Evolutionary conservation across 768 basidiomycete genomes (phyloP), one percentile per base, ranked within the genome.

Genomic region (Kockovaella imperatae): DNA sequence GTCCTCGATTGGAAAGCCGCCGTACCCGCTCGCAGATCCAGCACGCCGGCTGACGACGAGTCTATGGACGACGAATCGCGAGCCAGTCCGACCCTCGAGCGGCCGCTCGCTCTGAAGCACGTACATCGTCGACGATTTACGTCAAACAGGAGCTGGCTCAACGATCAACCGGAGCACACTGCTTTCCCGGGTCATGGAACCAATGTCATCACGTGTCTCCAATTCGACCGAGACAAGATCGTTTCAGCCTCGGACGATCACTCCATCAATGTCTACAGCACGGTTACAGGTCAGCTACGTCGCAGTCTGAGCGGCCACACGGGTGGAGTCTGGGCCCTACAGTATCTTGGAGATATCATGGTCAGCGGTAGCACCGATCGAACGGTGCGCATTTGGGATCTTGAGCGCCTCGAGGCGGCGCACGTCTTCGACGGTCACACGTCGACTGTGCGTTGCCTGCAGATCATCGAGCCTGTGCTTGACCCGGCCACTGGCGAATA

Each of bases 191-290:
- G 90, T 10, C 86, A 90, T 59, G 87, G 88, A 0, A 69, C 67
- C 13, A 66, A 71, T 52, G 93, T 96, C 53, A 89, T 99, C 67
- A 99, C 93, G 34, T 95, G 90, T 69, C 80, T 96, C 38, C 80
- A 96, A 60, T 87, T 99, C 74, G 95, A 93, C 42, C 81, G 82
- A 52, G 86, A 86, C 25, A 87, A 91, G 52, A 88, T 99, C 73
- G 88, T 99, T 62, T 90, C 87, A 10, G 91, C 93, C 10, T 93
- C 89, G 0, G 93, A 99, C 70, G 91, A 96, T 71, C 88, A 96
- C 60, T 86, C 88, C 3, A 95, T 97, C 63, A 87, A 91, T 64
- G 82, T 99, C 38, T 96, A 93, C 69, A 84, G 83, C 20, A 90
- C 87, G n/a, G 69, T 78, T 23, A 86, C 83, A 0, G 93, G 93